Base-by-base conservation (phyloP, 2,329 filamentous ascomycete species). In the Verticillium alfalfae region DNA sequence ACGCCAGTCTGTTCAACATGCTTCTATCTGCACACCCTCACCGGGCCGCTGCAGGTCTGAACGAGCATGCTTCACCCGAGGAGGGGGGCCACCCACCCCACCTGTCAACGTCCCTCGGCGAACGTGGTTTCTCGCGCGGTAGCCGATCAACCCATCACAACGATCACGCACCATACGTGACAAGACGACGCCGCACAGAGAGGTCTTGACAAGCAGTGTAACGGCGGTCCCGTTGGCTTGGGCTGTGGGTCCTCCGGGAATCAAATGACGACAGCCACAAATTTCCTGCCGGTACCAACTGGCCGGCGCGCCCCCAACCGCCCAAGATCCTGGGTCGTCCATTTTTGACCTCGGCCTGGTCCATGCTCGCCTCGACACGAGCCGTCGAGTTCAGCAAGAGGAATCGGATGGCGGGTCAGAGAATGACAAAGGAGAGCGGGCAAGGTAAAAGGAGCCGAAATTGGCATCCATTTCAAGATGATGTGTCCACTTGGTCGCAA, bases 191-290 rank as follows among this genome's bases (percentile, higher is more conserved):
- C 45, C 22, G 45, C 45, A 52, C 6, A 52, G 8, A 52, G 8
- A 9, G 45, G 13, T n/a, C 45, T 18, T 12, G 22, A 52, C 39
- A 52, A 22, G 45, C 45, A 52, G 45, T 52, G 45, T 52, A 52
- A 59, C 62, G 26, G 18, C 41, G 59, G 60, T 59, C 38, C 36
- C 41, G 58, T 60, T 62, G 49, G 62, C 59, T 62, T 52, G 60
- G 62, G 38, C 56, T 26, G 63, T 64, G 62, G 62, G 56, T 62
- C 58, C 61, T 62, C 62, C 62, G 63, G 62, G 60, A 61, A 62
- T 58, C 59, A 60, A 58, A 64, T 65, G 63, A 65, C 63, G 63
- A 60, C 62, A 65, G 63, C 63, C 63, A 65, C 62, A 65, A 64
- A 65, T 60, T 39, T 65, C 34, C 63, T 65, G 59, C 56, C 64